Evolutionary conservation across 2,329 filamentous ascomycete genomes (phyloP), one percentile per base, ranked within the genome.

Genomic region (Exophiala xenobiotica): DNA sequence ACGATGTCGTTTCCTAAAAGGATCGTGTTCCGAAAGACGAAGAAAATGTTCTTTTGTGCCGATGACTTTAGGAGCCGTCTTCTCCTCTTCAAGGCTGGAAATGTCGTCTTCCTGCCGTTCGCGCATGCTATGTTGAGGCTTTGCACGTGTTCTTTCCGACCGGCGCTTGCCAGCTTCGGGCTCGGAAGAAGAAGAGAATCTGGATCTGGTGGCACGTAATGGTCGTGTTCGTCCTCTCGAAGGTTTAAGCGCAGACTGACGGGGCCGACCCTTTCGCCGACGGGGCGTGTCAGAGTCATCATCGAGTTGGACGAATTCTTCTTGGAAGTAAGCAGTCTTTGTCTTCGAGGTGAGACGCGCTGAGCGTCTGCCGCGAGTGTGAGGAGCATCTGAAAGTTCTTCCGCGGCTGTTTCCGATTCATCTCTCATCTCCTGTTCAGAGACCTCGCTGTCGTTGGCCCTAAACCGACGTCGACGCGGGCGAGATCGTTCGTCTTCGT

Each of bases 1-100:
- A 40, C 78, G 81, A 68, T 99, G 93, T 8, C 81, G 78, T 18
- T 76, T 72, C 47, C 79, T 78, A 67, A 99, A 99, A 2, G 78
- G 71, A 31, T 86, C 80, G 11, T 83, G 77, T 3, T 75, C 69
- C 1, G 82, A 70, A 1, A 89, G 64, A 1, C 76, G 75, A 49
- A 82, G 76, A 65, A 95, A 97, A 4, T 80, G 68, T 66, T 97
- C 93, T 58, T 82, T 85, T 19, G 90, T 69, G 4, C 71, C 79
- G 11, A 83, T 82, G 9, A 80, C 71, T 71, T 67, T 84, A 83
- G 1, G 80, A 74, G 8, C 74, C 71, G 12, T 49, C 47, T 70
- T 70, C 20, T 64, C 61, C 45, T 72, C 68, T 3, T 69, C 70
- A 29, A 59, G 53, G 47, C 65, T 65, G 4, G 66, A 64, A 7